Conservation (phyloP, 495 filamentous ascomycete species). For the Pseudomonodictys pantanalensis region DNA sequence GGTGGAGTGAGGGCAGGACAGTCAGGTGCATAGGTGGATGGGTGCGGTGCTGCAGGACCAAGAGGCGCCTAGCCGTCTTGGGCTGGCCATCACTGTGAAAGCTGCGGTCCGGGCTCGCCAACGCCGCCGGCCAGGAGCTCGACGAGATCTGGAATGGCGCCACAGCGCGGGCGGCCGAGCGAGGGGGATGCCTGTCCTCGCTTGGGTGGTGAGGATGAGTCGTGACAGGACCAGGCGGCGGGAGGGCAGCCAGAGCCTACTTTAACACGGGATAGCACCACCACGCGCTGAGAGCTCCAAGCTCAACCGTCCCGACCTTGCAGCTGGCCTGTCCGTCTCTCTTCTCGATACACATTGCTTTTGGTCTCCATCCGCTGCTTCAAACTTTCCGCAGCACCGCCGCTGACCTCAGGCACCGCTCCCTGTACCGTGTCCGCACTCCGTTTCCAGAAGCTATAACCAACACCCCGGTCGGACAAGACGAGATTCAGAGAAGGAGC, state of each 20-base stretch:
- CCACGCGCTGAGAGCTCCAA: no score
- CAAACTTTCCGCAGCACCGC: no score
- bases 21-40: background rate
- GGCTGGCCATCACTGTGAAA: background rate
- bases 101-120: background rate
- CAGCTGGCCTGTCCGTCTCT: no score
- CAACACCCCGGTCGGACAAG: constrained; percentile 1
- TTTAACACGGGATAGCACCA: no score
- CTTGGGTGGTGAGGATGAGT: background rate
- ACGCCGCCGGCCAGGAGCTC: background rate
- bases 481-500: background rate
- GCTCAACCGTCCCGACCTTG: no score
- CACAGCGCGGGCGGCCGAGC: background rate
- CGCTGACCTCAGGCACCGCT: constrained; percentile 6
- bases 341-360: no score
- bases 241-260: background rate
- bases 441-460: background rate
- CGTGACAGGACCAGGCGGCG: background rate
- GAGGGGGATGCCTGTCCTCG: background rate
- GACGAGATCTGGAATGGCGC: constrained; percentile 4
- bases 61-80: background rate
- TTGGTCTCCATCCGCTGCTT: no score
- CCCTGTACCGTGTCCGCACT: background rate
- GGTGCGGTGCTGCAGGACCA: background rate
- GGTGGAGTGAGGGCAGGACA: no score